Percentiles rank a stretch among this genome's conserved stretches.
phyloP scores from a whole-genome alignment of 192 early-diverging fungal species.

The Rhizophagus clarus region DNA sequence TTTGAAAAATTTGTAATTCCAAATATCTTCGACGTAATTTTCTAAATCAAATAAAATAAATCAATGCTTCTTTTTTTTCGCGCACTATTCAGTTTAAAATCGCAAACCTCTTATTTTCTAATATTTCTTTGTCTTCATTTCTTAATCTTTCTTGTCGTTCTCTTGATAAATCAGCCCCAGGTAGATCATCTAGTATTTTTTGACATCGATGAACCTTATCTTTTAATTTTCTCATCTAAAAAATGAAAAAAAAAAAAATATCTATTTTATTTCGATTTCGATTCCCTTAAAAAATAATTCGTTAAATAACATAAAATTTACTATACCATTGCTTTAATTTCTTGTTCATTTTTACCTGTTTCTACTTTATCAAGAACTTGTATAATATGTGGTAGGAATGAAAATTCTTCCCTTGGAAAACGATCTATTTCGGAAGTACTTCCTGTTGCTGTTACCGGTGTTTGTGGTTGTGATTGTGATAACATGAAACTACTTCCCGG shows the following conservation, averaged over 20 bases:
- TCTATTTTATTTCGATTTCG: not conserved
- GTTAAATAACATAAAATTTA: not conserved
- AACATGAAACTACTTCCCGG: not conserved
- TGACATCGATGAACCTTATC: constrained; percentile 30
- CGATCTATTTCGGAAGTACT: not conserved
- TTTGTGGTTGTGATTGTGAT: not conserved
- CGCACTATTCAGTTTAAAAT: too few relatives aligned
- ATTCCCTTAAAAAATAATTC: not conserved
- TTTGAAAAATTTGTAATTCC: not conserved
- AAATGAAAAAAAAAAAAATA: not conserved
- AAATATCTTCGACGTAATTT: not conserved
- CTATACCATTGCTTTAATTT: constrained; percentile 7
- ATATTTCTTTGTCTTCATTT: constrained; percentile 24
- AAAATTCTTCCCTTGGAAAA: constrained; percentile 21
- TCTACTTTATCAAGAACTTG: constrained; percentile 19
- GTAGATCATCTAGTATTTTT: constrained; percentile 25
- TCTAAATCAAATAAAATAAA: not conserved
- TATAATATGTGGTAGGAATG: constrained; percentile 8
- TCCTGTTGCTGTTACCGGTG: not conserved
- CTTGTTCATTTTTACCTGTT: constrained; percentile 7
- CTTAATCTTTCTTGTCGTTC: constrained; percentile 22
- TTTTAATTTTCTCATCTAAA: constrained; percentile 18
- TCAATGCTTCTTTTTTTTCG: too few relatives aligned
- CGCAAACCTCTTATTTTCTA: constrained; percentile 20
- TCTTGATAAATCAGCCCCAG: constrained; percentile 30